phyloP scores from a whole-genome alignment of 2,329 filamentous ascomycete species.

The Cladosporium cucumerinum region DNA sequence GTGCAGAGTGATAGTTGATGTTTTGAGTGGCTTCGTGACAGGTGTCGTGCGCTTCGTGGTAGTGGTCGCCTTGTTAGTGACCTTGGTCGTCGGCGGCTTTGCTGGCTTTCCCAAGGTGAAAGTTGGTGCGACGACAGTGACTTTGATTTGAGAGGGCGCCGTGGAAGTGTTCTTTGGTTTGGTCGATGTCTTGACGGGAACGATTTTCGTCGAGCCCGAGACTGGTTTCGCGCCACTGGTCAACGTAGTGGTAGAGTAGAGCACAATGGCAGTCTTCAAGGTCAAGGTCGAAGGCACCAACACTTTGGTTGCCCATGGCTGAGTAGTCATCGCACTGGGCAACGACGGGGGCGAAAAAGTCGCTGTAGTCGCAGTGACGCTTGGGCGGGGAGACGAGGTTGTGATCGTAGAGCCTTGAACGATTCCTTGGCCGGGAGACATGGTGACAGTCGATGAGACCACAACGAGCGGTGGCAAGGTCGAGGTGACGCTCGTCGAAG shows the following conservation, averaged over 20 bases:
- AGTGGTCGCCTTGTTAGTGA: no score
- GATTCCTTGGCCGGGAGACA: background rate
- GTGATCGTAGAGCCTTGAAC: background rate
- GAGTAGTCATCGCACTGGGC: no score
- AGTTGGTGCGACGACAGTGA: background rate
- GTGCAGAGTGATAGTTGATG: no score
- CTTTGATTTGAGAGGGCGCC: background rate
- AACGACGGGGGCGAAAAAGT: background rate
- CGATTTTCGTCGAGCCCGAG: background rate
- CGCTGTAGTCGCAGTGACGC: background rate
- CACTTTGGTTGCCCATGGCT: background rate
- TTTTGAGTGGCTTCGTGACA: no score
- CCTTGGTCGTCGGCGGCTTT: no score
- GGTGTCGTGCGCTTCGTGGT: no score
- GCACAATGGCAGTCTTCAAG: background rate
- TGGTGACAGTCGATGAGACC: background rate
- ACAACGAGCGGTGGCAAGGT: background rate
- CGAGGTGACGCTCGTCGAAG: background rate
- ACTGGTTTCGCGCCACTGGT: background rate
- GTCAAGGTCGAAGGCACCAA: background rate
- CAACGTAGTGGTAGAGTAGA: background rate
- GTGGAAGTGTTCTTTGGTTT: background rate
- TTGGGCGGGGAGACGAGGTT: background rate
- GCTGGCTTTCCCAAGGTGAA: background rate
- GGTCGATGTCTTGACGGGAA: background rate